Evolutionary conservation across 2,329 filamentous ascomycete genomes (phyloP), one percentile per base, ranked within the genome.

Genomic region (Drechslerella dactyloides): DNA sequence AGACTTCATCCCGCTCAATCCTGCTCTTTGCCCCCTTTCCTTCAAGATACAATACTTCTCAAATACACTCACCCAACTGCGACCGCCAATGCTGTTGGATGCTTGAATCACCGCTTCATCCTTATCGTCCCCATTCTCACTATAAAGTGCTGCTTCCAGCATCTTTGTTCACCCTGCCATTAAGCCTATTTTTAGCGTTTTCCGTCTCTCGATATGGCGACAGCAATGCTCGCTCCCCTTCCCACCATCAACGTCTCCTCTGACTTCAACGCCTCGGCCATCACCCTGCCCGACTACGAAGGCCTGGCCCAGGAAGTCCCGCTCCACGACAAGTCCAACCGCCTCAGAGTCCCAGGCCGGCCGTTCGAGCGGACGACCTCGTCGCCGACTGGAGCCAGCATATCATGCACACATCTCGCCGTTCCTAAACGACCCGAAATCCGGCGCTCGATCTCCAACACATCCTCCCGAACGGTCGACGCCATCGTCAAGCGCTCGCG

Each of bases 401-500:
- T 70, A 21, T 48, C 44, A 4, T 48, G 44, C 23, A 46, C 52
- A 54, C 27, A 65, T 51, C 68, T 72, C 55, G 42, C 35, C 30
- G 68, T 72, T 17, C 68, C 68, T 44, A 51, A 56, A 55, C 54
- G 68, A 33, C 68, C 68, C 24, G 52, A 59, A n/a, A 65, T 72
- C 15, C 68, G 68, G 51, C 59, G 68, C 5, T 72, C 68, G 4
- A 57, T 65, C 21, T 72, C 68, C 50, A 72, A 65, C 55, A 65
- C 68, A 60, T 72, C 68, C 23, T 60, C 50, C 19, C 54, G 60
- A 27, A 72, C 68, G 7, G 51, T 15, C 52, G 68, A 72, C 21
- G 59, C 60, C 19, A 64, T 72, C 44, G 55, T 40, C 60, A 72
- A 72, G 27, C 75, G 74, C 23, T 72, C 82, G 2, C 83, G 87